Evolutionary conservation across 1,139 yeast genomes (phyloP).

Genomic region (Suhomyces bolitotheri): DNA sequence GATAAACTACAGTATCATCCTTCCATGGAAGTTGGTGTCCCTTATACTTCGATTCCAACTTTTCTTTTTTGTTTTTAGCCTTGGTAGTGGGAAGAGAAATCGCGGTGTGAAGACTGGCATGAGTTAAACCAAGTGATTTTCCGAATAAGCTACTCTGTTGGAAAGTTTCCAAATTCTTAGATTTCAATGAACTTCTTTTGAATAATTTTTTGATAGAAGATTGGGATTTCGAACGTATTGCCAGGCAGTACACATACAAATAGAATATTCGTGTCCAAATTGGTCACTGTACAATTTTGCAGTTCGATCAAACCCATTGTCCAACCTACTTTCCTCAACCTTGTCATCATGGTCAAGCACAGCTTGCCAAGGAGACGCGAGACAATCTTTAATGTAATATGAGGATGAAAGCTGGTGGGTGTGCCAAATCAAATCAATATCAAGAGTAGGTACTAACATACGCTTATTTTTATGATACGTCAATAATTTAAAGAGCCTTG

Average conservation of each 20-base stretch:
- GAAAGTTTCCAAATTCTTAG: conserved; percentile 1
- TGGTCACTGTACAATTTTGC: conserved; percentile 20
- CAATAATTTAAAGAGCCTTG: conserved; percentile 27
- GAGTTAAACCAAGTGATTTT: conserved; percentile 17
- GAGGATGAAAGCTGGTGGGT: conserved; percentile 36
- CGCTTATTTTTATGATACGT: conserved; percentile 9
- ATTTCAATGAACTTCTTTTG: conserved; percentile 3
- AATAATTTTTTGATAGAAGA: conserved; percentile 13
- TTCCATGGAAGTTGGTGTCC: conserved; percentile 13
- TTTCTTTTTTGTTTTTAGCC: conserved; percentile 9
- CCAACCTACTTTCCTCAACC: conserved; percentile 23
- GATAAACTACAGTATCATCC: not conserved
- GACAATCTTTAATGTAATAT: conserved; percentile 26
- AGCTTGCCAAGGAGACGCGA: conserved; percentile 5
- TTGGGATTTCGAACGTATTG: conserved; percentile 8
- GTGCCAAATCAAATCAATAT: conserved; percentile 43
- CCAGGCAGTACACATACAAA: conserved; percentile 31
- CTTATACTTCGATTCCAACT: conserved; percentile 9
- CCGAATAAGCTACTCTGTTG: conserved; percentile 6
- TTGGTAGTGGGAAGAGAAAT: conserved; percentile 14
- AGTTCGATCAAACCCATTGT: conserved; percentile 24
- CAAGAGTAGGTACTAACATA: conserved; percentile 38
- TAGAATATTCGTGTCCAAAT: conserved; percentile 26
- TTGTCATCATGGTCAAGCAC: conserved; percentile 34
- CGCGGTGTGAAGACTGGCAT: conserved; percentile 22